Conservation (phyloP, 2,329 filamentous ascomycete genomes). For the Trichoderma atroviride region DNA sequence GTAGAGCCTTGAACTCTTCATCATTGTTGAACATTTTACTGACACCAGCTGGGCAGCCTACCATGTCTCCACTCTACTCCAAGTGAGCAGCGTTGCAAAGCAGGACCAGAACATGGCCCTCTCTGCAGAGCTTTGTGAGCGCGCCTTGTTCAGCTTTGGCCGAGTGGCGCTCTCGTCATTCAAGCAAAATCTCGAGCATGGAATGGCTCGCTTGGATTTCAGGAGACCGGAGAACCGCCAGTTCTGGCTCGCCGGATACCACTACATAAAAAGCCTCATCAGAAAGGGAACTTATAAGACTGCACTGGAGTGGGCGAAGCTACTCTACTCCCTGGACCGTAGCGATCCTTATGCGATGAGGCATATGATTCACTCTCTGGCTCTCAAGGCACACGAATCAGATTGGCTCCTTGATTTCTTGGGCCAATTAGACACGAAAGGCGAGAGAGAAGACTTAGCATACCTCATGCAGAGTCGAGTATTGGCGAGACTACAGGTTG, state of each 20-base stretch:
- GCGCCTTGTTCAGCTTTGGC: conserved; percentile 92
- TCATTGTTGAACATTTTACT: not conserved
- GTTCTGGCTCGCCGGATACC: conserved; percentile 86
- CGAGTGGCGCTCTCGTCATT: conserved; percentile 84
- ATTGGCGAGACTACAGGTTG: conserved; percentile 73
- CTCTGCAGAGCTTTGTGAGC: conserved; percentile 83
- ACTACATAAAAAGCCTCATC: conserved; percentile 82
- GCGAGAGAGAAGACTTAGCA: conserved; percentile 50
- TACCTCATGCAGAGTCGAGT: conserved; percentile 78
- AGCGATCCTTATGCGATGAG: conserved; percentile 82
- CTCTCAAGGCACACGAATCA: conserved; percentile 77
- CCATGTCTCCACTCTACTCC: conserved; percentile 89
- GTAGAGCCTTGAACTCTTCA: conserved; percentile 28
- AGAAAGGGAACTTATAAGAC: conserved; percentile 94
- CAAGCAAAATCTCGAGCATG: conserved; percentile 71
- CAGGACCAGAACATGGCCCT: conserved; percentile 87
- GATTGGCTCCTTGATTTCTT: conserved; percentile 74
- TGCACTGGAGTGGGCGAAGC: conserved; percentile 89
- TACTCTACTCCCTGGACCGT: conserved; percentile 75
- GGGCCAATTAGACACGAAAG: conserved; percentile 46
- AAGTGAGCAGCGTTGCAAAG: conserved; percentile 89
- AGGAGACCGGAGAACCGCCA: conserved; percentile 83
- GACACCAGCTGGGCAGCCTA: conserved; percentile 60
- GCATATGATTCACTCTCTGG: conserved; percentile 80
- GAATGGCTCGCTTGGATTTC: conserved; percentile 81